These are phyloP conservation scores for Nemania serpens DNA, from an alignment of 2,329 filamentous ascomycete species.

Conservation along the genomic window DNA sequence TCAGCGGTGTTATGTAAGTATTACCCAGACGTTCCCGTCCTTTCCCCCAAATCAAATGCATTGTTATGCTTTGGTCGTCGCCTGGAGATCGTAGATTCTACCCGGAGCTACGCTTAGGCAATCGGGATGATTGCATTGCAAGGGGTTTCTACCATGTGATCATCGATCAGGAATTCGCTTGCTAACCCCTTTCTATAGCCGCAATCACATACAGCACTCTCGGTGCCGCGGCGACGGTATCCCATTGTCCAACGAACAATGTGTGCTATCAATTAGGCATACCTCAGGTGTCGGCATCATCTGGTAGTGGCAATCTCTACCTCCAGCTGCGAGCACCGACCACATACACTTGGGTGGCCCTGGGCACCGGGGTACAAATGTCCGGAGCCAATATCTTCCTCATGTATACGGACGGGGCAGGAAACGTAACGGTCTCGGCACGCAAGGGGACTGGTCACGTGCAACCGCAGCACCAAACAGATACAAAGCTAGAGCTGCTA, in stretches of 20 bases:
- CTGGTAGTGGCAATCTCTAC: constrained; percentile 61
- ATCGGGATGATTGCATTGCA: no score
- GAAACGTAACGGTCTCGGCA: constrained; percentile 66
- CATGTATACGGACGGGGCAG: constrained; percentile 61
- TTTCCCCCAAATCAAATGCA: no score
- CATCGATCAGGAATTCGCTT: background rate
- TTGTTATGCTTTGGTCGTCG: no score
- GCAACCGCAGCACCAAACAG: constrained; percentile 52
- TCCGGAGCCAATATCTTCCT: constrained; percentile 63
- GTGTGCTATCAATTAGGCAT: constrained; percentile 63
- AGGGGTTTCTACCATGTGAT: background rate
- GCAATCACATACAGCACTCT: constrained; percentile 29
- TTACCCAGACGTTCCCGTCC: background rate
- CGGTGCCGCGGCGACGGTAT: constrained; percentile 38
- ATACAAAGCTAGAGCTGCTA: constrained; percentile 56
- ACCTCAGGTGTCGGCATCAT: constrained; percentile 53
- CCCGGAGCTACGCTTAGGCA: background rate
- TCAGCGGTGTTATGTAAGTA: constrained; percentile 28
- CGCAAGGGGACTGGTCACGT: constrained; percentile 54
- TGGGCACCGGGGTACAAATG: constrained; percentile 63
- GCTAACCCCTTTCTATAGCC: constrained; percentile 25
- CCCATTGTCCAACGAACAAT: constrained; percentile 49
- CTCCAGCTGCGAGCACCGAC: constrained; percentile 63
- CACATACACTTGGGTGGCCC: constrained; percentile 59
- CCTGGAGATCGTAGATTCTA: background rate